Percentiles rank a stretch among this genome's conserved stretches.
phyloP scores from a whole-genome alignment of 495 filamentous ascomycete genomes.

The Penicillium pancosmium region DNA sequence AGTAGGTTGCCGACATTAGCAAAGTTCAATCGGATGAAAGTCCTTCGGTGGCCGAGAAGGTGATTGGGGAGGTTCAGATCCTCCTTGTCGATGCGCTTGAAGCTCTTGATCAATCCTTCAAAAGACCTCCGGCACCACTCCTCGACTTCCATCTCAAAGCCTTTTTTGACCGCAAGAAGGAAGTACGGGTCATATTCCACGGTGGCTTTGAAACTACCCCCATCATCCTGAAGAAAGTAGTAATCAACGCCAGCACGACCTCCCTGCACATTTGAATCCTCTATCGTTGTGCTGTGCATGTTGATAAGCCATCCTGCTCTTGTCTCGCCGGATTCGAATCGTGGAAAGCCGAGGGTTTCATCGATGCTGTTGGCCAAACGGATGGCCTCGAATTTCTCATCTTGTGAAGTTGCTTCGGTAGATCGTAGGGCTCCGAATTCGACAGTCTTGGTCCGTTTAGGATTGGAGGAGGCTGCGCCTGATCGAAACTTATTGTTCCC shows the following conservation, averaged over 20 bases:
- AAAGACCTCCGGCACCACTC: constrained; percentile 89
- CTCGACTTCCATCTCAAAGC: constrained; percentile 89
- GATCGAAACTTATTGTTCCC: constrained; percentile 59
- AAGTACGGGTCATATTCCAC: constrained; percentile 98
- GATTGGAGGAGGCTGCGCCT: constrained; percentile 50
- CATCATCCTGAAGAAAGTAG: constrained; percentile 95
- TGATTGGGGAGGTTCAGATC: constrained; percentile 97
- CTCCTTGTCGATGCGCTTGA: constrained; percentile 83
- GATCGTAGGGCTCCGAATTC: constrained; percentile 72
- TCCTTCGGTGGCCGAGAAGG: constrained; percentile 84
- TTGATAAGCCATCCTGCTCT: constrained; percentile 93
- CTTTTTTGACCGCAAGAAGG: constrained; percentile 84
- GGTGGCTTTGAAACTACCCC: constrained; percentile 93
- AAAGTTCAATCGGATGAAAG: constrained; percentile 83
- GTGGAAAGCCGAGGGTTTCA: constrained; percentile 88
- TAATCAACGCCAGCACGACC: constrained; percentile 92
- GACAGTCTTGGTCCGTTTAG: constrained; percentile 70
- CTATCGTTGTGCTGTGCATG: constrained; percentile 84
- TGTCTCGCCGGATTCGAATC: constrained; percentile 86
- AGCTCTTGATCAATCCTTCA: constrained; percentile 79
- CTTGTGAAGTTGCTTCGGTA: constrained; percentile 81
- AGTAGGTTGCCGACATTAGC: constrained; percentile 85
- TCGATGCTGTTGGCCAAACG: constrained; percentile 88
- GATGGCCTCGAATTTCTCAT: constrained; percentile 82
- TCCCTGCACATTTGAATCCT: constrained; percentile 78